A percentile compares a stretch with the other conserved stretches of the same genome.
Evolutionary conservation across 106 monocot species (phyloP).

Genomic region (Acorus calamus): DNA sequence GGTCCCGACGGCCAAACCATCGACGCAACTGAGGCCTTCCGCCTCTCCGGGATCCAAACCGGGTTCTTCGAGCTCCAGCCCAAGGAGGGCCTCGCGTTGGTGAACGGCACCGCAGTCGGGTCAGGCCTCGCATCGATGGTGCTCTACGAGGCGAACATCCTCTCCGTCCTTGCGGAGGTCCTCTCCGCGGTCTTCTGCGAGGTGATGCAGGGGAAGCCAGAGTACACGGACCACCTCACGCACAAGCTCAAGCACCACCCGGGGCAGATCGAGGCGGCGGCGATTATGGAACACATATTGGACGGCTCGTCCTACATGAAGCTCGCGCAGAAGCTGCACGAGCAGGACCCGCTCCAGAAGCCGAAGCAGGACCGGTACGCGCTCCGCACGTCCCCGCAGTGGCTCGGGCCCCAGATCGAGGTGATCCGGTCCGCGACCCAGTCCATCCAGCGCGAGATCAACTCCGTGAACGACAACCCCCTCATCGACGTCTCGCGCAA

Average conservation of each 20-base stretch:
- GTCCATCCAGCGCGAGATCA: conserved; percentile 85
- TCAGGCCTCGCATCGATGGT: conserved; percentile 85
- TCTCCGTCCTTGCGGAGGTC: conserved; percentile 56
- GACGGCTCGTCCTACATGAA: conserved; percentile 69
- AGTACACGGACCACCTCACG: conserved; percentile 88
- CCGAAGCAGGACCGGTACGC: conserved; percentile 79
- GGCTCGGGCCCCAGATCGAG: conserved; percentile 77
- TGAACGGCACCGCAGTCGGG: conserved; percentile 94
- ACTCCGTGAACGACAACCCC: conserved; percentile 96
- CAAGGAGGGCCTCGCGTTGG: conserved; percentile 88
- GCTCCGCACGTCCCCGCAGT: conserved; percentile 71
- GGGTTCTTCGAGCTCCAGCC: conserved; percentile 92
- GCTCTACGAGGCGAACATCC: conserved; percentile 70
- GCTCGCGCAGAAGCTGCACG: conserved; percentile 48
- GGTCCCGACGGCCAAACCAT: conserved; percentile 35
- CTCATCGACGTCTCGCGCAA: conserved; percentile 81
- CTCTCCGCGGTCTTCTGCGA: conserved; percentile 80
- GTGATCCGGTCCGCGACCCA: conserved; percentile 42
- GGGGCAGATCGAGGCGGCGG: conserved; percentile 88
- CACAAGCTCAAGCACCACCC: conserved; percentile 96
- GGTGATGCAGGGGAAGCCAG: conserved; percentile 92
- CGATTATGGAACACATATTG: conserved; percentile 82
- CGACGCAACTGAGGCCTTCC: conserved; percentile 57
- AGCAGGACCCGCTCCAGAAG: conserved; percentile 58
- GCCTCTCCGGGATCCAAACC: conserved; percentile 42